A percentile compares a stretch with the other conserved stretches of the same genome.
Conservation (phyloP, 148 eudicot species). For the Rhododendron ovatum region DNA sequence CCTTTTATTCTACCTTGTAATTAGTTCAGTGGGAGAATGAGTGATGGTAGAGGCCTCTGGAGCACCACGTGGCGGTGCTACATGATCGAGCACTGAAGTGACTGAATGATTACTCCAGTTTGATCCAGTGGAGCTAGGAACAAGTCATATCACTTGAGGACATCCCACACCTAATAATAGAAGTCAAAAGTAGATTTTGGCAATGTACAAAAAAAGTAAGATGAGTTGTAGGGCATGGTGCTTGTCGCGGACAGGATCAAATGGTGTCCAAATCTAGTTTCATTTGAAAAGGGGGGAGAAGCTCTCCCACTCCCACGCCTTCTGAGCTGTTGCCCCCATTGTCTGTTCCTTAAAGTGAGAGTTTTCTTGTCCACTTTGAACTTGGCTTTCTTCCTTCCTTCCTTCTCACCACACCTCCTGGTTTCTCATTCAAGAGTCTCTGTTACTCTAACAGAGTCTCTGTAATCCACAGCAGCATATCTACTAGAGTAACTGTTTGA, state of each 20-base stretch:
- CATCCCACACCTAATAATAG: neutral
- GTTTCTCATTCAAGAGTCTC: neutral
- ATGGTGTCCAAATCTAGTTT: neutral
- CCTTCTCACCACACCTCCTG: neutral
- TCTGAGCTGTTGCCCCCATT: conserved; percentile 7
- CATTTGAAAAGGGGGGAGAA: neutral
- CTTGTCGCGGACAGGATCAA: conserved; percentile 9
- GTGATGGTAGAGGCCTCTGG: too few species aligned
- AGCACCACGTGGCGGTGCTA: too few species aligned
- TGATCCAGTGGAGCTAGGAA: neutral
- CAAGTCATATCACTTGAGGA: neutral
- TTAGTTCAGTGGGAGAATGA: too few species aligned
- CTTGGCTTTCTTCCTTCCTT: neutral
- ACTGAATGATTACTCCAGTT: neutral
- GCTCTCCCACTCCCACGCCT: neutral
- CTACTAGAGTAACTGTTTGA: neutral
- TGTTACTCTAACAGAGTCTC: neutral
- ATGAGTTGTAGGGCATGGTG: conserved; percentile 4
- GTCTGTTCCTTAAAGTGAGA: neutral
- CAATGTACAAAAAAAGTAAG: neutral
- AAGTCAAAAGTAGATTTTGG: conserved; percentile 1
- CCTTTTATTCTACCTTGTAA: too few species aligned
- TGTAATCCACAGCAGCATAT: neutral
- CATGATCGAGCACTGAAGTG: neutral
- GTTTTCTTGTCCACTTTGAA: neutral